Percentiles rank a stretch among this genome's conserved stretches.
Conservation (phyloP, 495 filamentous ascomycete species). For the Pyrenula massariospora region DNA sequence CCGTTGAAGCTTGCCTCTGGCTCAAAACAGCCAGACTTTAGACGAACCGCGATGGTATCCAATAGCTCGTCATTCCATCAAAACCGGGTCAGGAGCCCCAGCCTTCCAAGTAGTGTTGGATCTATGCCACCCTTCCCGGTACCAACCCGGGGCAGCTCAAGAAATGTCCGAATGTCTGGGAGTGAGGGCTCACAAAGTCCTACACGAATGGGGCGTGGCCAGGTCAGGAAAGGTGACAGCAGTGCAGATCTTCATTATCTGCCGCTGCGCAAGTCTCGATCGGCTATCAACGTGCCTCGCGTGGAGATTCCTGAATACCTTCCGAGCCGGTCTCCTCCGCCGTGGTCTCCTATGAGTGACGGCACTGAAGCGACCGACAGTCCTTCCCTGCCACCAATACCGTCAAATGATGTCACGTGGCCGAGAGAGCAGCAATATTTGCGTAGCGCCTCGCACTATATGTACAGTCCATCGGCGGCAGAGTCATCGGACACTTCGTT, state of each 20-base stretch:
- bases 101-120: conserved; percentile 45
- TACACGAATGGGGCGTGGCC: conserved; percentile 28
- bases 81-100: conserved; percentile 60
- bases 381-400: conserved; percentile 51
- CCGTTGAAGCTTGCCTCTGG: conserved; percentile 11
- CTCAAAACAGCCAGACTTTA: conserved; percentile 40
- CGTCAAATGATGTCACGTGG: conserved; percentile 57
- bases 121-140: conserved; percentile 75
- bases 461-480: conserved; percentile 18
- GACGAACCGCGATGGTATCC: conserved; percentile 60
- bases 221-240: neutral
- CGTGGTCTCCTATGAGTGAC: conserved; percentile 30
- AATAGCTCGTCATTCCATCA: conserved; percentile 64
- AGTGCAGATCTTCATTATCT: conserved; percentile 7
- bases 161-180: conserved; percentile 54
- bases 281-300: conserved; percentile 59
- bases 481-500: conserved; percentile 48
- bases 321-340: conserved; percentile 45
- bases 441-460: conserved; percentile 11
- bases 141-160: conserved; percentile 76
- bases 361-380: conserved; percentile 33
- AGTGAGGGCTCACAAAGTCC: conserved; percentile 77
- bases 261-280: conserved; percentile 68
- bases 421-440: conserved; percentile 23
- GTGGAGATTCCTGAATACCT: conserved; percentile 23